These are phyloP conservation scores for Fusarium sp. DNA, from an alignment of 2,329 filamentous ascomycete genomes.

Conservation along the genomic window DNA sequence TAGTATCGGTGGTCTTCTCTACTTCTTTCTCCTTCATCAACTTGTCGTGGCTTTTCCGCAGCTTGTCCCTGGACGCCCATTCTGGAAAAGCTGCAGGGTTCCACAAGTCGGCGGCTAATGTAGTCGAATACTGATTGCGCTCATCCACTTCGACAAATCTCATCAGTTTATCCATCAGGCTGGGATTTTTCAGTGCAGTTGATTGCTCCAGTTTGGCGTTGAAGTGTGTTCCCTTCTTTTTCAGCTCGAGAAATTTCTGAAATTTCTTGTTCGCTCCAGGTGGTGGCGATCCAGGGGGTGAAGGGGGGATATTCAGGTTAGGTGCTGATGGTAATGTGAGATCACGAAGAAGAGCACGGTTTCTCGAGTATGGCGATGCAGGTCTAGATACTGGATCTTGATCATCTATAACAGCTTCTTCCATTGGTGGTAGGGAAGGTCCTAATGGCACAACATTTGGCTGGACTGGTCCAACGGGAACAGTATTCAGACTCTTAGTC, in stretches of 20 bases:
- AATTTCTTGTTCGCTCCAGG: constrained; percentile 73
- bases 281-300: constrained; percentile 73
- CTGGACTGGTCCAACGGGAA: constrained; percentile 48
- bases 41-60: constrained; percentile 63
- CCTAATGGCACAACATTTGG: constrained; percentile 53
- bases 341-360: constrained; percentile 73
- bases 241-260: constrained; percentile 79
- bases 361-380: constrained; percentile 75
- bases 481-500: constrained; percentile 16
- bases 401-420: constrained; percentile 39
- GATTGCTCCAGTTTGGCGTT: constrained; percentile 79
- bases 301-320: constrained; percentile 80
- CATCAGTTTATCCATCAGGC: constrained; percentile 78
- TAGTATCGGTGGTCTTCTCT: constrained; percentile 56
- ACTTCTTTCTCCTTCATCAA: constrained; percentile 60
- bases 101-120: constrained; percentile 68
- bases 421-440: constrained; percentile 54
- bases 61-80: constrained; percentile 63
- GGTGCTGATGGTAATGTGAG: constrained; percentile 80
- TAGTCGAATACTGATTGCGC: constrained; percentile 74
- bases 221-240: constrained; percentile 82
- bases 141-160: constrained; percentile 68
- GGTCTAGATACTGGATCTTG: constrained; percentile 48
- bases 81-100: constrained; percentile 68
- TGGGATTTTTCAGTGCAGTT: constrained; percentile 77